Base-by-base conservation (phyloP, 2,329 filamentous ascomycete species). In the Cercospora sojina region DNA sequence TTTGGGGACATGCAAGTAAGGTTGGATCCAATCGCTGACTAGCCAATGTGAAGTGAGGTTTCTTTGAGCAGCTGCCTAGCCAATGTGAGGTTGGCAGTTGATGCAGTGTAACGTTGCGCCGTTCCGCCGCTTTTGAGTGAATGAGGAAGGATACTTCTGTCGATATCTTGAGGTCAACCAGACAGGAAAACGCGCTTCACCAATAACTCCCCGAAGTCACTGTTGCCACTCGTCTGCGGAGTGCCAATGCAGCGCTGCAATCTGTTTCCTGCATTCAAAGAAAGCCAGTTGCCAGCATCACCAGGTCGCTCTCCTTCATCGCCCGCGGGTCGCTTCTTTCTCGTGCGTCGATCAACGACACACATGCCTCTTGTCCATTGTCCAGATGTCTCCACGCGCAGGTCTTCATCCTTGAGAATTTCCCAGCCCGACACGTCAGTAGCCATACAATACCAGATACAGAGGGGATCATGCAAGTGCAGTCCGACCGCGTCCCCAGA, bases 361-460 rank as follows among this genome's bases (percentile, higher is more conserved):
- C 93, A 93, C 89, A 95, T 93, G 1, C 95, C 74, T 64, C 92
- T 85, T 55, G 93, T 96, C 95, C 95, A 99, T 81, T 98, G 95
- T 1, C 94, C 95, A 2, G 86, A 82, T 0, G 93, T 96, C 80
- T 99, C 95, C 47, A 99, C 83, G 20, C 95, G 86, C 64, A 99
- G 90, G 77, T 99, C 95, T 78, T 96, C 90, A 0, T 75, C 75
- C n/a, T 74, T 70, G 18, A 73, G 74, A 60, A 81, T 76, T 25
- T 76, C 68, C 81, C 80, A 82, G 0, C 65, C 29, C 59, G 64
- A 65, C 29, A 73, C 68, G 4, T 63, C 60, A n/a, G 53, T 59
- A 16, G 70, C 64, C 67, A 76, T 75, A 62, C 74, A 76, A 62
- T 79, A 79, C 74, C 76, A 78, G 18, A 79, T 69, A 47, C 74